Evolutionary conservation across 164 flowering plant genomes (phyloP).

Genomic region (Vitis cinerea): DNA sequence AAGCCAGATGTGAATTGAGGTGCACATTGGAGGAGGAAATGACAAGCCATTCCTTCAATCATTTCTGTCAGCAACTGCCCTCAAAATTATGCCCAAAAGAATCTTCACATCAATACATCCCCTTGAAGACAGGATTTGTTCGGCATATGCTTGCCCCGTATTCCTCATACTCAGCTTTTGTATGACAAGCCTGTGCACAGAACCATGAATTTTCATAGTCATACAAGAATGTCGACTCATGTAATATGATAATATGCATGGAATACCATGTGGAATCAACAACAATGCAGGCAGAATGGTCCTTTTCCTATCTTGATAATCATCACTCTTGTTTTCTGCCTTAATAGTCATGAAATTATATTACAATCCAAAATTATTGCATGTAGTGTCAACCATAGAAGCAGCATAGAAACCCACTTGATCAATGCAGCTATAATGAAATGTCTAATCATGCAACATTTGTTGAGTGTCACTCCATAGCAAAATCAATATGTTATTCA

Average conservation of each 20-base stretch:
- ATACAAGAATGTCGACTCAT: background rate
- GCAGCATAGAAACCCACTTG: too few relatives aligned
- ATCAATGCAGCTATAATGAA: too few relatives aligned
- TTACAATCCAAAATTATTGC: background rate
- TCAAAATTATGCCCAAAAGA: conserved; percentile 8
- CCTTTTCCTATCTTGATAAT: background rate
- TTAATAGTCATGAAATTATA: background rate
- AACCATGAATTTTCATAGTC: background rate
- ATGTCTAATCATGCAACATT: background rate
- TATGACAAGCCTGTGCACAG: conserved; percentile 82
- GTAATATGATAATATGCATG: background rate
- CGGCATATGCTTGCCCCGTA: conserved; percentile 97
- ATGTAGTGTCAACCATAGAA: too few relatives aligned
- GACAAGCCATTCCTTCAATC: background rate
- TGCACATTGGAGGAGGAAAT: conserved; percentile 2
- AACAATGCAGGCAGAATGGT: background rate
- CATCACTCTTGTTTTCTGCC: background rate
- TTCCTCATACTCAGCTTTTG: conserved; percentile 98
- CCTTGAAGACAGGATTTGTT: conserved; percentile 93
- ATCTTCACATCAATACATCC: conserved; percentile 61
- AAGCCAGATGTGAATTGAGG: background rate
- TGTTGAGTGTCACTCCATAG: background rate
- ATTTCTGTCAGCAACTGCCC: background rate
- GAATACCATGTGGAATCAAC: background rate
- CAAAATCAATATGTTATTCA: background rate